Conservation (phyloP, 2,329 filamentous ascomycete species). For the Colletotrichum siamense region DNA sequence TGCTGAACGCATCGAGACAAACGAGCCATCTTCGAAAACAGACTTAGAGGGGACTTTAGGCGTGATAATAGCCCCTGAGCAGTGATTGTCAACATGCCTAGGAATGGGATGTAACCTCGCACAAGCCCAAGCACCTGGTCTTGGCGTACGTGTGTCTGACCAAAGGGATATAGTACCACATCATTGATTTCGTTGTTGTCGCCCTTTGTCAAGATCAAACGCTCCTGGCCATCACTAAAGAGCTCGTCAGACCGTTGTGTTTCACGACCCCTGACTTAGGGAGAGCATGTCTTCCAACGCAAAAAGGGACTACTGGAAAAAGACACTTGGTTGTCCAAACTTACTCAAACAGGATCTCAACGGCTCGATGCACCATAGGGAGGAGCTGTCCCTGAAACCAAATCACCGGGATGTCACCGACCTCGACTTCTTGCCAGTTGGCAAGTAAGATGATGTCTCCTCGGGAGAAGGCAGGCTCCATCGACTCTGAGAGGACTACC, state of each 20-base stretch:
- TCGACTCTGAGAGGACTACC: background rate
- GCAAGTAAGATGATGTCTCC: background rate
- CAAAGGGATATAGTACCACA: background rate
- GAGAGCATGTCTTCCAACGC: background rate
- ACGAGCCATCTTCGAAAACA: background rate
- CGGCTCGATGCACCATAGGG: background rate
- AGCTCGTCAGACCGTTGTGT: background rate
- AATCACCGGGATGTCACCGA: background rate
- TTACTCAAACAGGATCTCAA: background rate
- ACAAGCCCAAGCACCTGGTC: background rate
- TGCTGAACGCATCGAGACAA: background rate
- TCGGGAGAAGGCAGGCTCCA: background rate
- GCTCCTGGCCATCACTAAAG: background rate
- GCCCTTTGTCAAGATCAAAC: background rate
- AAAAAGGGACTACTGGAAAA: background rate
- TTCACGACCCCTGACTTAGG: background rate
- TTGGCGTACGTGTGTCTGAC: background rate
- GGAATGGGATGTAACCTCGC: background rate
- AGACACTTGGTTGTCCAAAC: rapidly evolving
- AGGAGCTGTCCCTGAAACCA: background rate
- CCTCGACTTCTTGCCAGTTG: background rate
- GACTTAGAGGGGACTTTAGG: background rate
- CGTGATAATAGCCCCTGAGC: background rate
- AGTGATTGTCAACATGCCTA: background rate
- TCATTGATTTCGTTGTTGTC: background rate